phyloP scores from a whole-genome alignment of 805 yeast species.

The Monosporozyma siamensis region DNA sequence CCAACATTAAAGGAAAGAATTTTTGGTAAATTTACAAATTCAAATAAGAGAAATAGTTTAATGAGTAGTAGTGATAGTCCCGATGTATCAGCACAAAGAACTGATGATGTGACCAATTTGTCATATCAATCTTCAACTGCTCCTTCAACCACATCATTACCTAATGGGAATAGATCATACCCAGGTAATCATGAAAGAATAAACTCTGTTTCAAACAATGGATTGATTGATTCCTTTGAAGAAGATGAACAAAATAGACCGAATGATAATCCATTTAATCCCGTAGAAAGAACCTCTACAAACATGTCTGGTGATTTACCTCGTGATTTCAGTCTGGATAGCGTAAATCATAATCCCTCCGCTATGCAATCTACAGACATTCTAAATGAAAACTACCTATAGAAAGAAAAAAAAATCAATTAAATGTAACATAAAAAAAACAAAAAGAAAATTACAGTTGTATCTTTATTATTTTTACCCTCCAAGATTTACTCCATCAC shows the following conservation, averaged over 20 bases:
- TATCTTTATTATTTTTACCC: too few relatives aligned
- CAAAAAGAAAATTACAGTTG: too few relatives aligned
- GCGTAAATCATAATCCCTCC: constrained; percentile 6
- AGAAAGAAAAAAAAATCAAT: neutral
- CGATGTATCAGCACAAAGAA: constrained; percentile 2
- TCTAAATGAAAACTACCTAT: constrained; percentile 2
- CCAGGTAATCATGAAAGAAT: constrained; percentile 19
- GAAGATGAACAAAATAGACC: constrained; percentile 9
- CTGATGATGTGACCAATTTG: constrained; percentile 4
- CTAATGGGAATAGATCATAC: constrained; percentile 6
- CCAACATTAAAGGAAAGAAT: constrained; percentile 21
- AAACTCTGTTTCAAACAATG: constrained; percentile 24
- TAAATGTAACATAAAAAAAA: neutral
- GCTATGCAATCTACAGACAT: constrained; percentile 5
- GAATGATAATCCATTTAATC: constrained; percentile 5
- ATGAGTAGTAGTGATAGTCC: neutral
- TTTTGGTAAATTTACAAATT: constrained; percentile 17
- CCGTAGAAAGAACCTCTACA: constrained; percentile 8
- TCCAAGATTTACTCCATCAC: too few relatives aligned
- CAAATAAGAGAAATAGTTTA: constrained; percentile 3
- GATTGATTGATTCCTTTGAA: constrained; percentile 21
- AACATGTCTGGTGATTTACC: constrained; percentile 5
- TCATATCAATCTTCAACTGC: constrained; percentile 4
- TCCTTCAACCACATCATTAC: constrained; percentile 6
- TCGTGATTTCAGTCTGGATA: constrained; percentile 18